Base-by-base conservation (phyloP, 2,329 filamentous ascomycete species). In the Cytospora schulzeri region DNA sequence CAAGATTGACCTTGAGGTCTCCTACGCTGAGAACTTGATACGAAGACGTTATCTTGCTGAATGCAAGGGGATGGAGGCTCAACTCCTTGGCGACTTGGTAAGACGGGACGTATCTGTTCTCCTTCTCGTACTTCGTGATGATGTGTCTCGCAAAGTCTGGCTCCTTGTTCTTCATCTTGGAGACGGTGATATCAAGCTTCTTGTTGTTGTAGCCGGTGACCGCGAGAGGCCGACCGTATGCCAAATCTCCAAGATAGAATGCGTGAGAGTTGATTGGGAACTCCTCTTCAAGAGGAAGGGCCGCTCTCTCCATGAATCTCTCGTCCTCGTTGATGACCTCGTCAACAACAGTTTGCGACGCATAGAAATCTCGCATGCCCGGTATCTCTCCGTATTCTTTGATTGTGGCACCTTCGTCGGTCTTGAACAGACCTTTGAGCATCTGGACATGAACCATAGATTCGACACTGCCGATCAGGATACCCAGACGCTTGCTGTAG, bases 41-140 rank as follows among this genome's bases (percentile, higher is more conserved):
- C 0, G 94, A 93, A 1, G 95, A 96, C 0, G 95, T 98, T 71
- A 99, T 91, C 82, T 97, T 99, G 77, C 93, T 96, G 35, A 99
- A 81, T 2, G 95, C 91, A 57, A 99, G 82, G 9, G 93, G 90
- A 69, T 96, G 93, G 67, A 99, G 81, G 5, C 86, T 84, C 14
- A 99, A 82, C 73, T 90, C 88, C 72, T 88, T 91, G 17, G 96
- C 92, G 66, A 99, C 91, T n/a, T 89, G 85, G 75, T 89, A 98
- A 0, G 94, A 96, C 7, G 95, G 93, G 31, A 85, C 88, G 76
- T 98, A 99, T 1, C 86, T 88, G 64, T 88, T 91, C 60, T 82
- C 80, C 57, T 82, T 83, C 74, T 94, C 90, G 22, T 92, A 88
- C 63, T 87, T 82, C 57, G 77, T 77, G 53, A 94, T 92, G 70